Conservation (phyloP, 345 rosid species). For the Luvunga scandens region DNA sequence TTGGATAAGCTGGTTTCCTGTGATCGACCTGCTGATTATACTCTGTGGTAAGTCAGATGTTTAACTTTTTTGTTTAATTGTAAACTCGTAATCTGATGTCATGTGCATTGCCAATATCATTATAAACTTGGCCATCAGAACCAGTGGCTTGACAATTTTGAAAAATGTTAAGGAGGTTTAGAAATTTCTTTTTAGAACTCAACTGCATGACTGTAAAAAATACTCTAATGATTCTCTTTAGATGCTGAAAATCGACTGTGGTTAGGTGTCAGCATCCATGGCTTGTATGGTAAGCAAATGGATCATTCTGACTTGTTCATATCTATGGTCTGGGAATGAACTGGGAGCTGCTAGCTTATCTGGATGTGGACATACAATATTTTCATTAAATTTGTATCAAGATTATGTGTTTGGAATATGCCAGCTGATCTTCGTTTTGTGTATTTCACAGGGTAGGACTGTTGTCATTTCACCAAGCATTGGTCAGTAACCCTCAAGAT, state of each 20-base stretch:
- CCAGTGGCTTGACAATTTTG: not conserved
- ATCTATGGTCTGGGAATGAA: not conserved
- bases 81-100: constrained; percentile 1
- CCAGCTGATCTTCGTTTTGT: constrained; percentile 18
- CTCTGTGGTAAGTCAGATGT: constrained; percentile 58
- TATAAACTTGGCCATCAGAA: constrained; percentile 3
- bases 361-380: not conserved
- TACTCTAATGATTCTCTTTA: not conserved
- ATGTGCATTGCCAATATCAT: constrained; percentile 6
- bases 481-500: constrained; percentile 74
- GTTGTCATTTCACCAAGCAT: constrained; percentile 81
- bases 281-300: not conserved
- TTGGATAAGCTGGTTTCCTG: constrained; percentile 81
- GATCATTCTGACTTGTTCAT: not conserved
- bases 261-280: not conserved
- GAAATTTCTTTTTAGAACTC: constrained; percentile 2
- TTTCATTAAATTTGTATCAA: not conserved
- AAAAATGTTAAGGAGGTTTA: constrained; percentile 5
- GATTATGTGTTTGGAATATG: constrained; percentile 3
- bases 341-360: not conserved
- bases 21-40: constrained; percentile 63
- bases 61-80: constrained; percentile 3
- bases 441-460: constrained; percentile 65
- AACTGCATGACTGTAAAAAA: not conserved
- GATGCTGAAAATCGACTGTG: not conserved